phyloP scores from a whole-genome alignment of 2,329 filamentous ascomycete species.

The Didymella exigua region DNA sequence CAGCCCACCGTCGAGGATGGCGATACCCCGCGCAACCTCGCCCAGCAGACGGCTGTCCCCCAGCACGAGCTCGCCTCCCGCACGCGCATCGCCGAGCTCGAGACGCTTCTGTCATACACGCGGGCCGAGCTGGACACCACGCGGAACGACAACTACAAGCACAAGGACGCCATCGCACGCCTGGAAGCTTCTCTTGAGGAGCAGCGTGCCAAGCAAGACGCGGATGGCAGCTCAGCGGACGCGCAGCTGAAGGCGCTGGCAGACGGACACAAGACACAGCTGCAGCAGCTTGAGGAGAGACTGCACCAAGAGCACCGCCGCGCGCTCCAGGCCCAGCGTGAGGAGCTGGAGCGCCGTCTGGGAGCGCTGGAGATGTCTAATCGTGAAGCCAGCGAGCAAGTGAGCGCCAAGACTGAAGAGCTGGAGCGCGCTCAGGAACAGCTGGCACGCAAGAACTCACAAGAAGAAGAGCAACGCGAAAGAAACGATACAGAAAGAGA shows the following conservation, averaged over 20 bases:
- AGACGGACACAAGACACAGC: slow-evolving; percentile 26
- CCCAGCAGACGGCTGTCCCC: slow-evolving; percentile 44
- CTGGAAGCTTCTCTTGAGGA: slow-evolving; percentile 27
- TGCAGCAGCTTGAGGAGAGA: slow-evolving; percentile 38
- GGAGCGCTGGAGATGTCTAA: slow-evolving; percentile 25
- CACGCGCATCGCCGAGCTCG: slow-evolving; percentile 43
- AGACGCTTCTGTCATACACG: slow-evolving; percentile 43
- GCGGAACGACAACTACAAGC: slow-evolving; percentile 38
- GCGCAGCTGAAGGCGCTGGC: slow-evolving; percentile 27
- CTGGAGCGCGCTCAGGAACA: slow-evolving; percentile 26
- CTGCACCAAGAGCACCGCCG: slow-evolving; percentile 20
- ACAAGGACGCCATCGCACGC: slow-evolving; percentile 30
- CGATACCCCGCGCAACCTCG: slow-evolving; percentile 45
- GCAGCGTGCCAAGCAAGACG: slow-evolving; percentile 19
- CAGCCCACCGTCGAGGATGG: slow-evolving; percentile 47
- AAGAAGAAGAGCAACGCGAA: slow-evolving; percentile 12
- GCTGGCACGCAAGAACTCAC: slow-evolving; percentile 17
- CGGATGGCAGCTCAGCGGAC: slow-evolving; percentile 12
- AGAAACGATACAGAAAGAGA: slow-evolving; percentile 6
- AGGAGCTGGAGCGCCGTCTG: slow-evolving; percentile 32
- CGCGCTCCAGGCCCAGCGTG: slow-evolving; percentile 34
- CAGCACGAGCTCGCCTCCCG: slow-evolving; percentile 37
- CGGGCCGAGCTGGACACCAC: slow-evolving; percentile 39
- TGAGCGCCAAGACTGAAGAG: slow-evolving; percentile 11
- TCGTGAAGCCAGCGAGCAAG: slow-evolving; percentile 15